Conservation (phyloP, 805 yeast species). For the Wickerhamiella nectarea region DNA sequence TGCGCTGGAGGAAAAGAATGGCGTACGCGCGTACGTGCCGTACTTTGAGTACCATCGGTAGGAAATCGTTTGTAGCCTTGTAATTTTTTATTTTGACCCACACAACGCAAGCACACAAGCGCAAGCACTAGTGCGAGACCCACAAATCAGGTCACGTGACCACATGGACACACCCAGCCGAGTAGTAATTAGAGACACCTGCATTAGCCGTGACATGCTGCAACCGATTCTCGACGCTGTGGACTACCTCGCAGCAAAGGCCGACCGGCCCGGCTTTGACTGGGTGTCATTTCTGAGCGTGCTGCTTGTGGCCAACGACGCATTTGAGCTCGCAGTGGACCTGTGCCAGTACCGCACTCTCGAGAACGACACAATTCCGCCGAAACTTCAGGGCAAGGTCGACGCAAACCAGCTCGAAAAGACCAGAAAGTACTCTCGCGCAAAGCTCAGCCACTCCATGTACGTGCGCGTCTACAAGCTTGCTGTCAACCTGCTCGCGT, state of each 20-base stretch:
- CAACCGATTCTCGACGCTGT: not conserved
- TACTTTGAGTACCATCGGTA: not conserved
- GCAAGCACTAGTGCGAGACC: too few relatives aligned
- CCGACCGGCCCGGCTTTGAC: slow-evolving; percentile 56
- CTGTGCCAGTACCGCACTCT: slow-evolving; percentile 66
- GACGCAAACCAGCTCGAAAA: slow-evolving; percentile 60
- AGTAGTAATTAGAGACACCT: too few relatives aligned
- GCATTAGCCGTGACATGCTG: too few relatives aligned
- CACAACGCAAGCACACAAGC: too few relatives aligned
- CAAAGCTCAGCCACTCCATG: slow-evolving; percentile 61
- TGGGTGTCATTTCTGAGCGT: slow-evolving; percentile 72
- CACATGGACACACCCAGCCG: too few relatives aligned
- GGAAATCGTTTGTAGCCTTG: not conserved
- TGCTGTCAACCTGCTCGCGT: slow-evolving; percentile 41
- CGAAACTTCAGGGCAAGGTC: slow-evolving; percentile 50
- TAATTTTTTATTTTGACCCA: too few relatives aligned
- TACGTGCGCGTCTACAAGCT: slow-evolving; percentile 39
- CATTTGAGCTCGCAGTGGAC: slow-evolving; percentile 60
- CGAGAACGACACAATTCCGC: slow-evolving; percentile 40
- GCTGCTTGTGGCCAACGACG: slow-evolving; percentile 58
- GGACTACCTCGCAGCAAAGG: slow-evolving; percentile 30
- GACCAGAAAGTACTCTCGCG: slow-evolving; percentile 63
- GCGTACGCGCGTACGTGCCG: slow-evolving; percentile 7
- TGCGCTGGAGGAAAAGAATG: slow-evolving; percentile 27
- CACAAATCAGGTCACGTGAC: too few relatives aligned